Base-by-base conservation (phyloP, 345 rosid genomes). In the Psidium friedrichsthalianum region DNA sequence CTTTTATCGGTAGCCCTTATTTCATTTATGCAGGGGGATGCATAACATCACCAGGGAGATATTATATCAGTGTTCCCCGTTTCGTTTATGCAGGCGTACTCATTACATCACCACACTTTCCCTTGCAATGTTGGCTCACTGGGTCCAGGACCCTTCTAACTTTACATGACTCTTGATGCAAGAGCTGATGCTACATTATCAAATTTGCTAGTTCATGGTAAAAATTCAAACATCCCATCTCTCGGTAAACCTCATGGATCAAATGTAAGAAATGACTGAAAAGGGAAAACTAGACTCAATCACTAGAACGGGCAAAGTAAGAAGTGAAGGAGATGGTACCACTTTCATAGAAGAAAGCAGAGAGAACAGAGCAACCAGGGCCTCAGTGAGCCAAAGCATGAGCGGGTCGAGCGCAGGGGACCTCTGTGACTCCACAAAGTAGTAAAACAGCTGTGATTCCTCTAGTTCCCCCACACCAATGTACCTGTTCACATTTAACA, bases 361-460 rank as follows among this genome's bases (percentile, higher is more conserved):
- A 88, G 82, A 90, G 89, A 42, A 74, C 88, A 74, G 91, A 89
- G 89, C 92, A 89, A 59, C 90, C 92, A 20, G 92, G 92, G 42
- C 92, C 90, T 1, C 92, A 3, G 90, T 89, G 56, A 90, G 90
- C 90, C 92, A 90, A 22, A 90, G 90, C 83, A 88, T 61, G 20
- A 90, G 56, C 6, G 92, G 90, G 83, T 88, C 90, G 18, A 69
- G 82, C 6, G 82, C 6, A 5, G 90, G 90, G 36, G 56, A 86
- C 61, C 89, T 84, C 85, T 86, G 86, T 16, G 91, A 90, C 86
- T 86, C 87, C 14, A 88, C 88, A 59, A 90, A 90, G 83, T 90
- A 89, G 88, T 87, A 88, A 59, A 90, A 90, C 5, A 90, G 84
- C 87, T 90, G 90, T 6, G 83, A 80, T 78, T 85, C 86, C 22